These are phyloP conservation scores for Anthoceros angustus DNA, from an alignment of 225 moss, liverwort and hornwort species.

Conservation along the genomic window DNA sequence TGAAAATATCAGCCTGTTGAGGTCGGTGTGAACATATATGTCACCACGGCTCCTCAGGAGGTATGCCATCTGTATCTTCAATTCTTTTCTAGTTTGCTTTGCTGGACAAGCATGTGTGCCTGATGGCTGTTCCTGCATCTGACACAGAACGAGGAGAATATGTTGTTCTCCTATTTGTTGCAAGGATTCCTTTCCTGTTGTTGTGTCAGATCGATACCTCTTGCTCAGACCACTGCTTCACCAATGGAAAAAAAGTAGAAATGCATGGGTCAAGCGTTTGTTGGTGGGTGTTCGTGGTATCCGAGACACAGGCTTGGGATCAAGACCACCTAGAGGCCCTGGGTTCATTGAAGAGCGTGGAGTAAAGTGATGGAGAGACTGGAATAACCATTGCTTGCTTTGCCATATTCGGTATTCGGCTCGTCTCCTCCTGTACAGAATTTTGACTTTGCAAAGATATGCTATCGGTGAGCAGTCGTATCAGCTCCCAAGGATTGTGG, in stretches of 20 bases:
- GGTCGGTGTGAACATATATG: conserved; percentile 60
- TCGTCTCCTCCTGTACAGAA: conserved; percentile 80
- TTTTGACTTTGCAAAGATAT: conserved; percentile 92
- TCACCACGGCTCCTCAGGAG: conserved; percentile 85
- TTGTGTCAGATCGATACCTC: too few species aligned
- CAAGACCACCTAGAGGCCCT: conserved; percentile 36
- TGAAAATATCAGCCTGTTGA: conserved; percentile 42
- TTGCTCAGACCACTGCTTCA: too few species aligned
- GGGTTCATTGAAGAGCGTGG: conserved; percentile 36
- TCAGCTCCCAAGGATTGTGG: not conserved
- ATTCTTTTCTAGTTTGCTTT: too few species aligned
- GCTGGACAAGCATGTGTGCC: too few species aligned
- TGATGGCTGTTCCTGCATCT: too few species aligned
- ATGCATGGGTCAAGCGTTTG: conserved; percentile 41
- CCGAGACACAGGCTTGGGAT: conserved; percentile 75
- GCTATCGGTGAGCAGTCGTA: conserved; percentile 91
- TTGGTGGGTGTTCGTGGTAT: too few species aligned
- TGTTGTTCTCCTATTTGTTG: too few species aligned
- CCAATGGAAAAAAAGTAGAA: too few species aligned
- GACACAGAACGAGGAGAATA: too few species aligned
- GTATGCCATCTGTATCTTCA: conserved; percentile 8
- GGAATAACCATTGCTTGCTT: conserved; percentile 41
- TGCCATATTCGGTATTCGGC: conserved; percentile 69
- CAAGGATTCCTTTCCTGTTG: too few species aligned
- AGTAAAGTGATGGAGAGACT: too few species aligned